A percentile compares a stretch with the other conserved stretches of the same genome.
phyloP scores from a whole-genome alignment of 2,329 filamentous ascomycete genomes.

The Botrytis tulipae region DNA sequence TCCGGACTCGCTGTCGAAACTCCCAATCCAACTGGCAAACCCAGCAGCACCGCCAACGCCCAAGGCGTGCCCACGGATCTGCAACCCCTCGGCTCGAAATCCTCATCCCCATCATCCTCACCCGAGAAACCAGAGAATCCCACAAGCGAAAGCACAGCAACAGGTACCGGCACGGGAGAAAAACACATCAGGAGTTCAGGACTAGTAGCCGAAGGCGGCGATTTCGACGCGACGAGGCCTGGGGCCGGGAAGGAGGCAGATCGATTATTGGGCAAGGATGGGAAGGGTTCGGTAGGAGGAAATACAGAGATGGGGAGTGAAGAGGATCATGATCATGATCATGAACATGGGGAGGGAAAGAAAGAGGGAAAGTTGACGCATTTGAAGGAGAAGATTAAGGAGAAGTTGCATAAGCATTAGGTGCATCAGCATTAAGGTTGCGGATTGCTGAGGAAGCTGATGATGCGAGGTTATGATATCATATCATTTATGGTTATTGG shows the following conservation, averaged over 20 bases:
- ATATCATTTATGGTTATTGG: not conserved
- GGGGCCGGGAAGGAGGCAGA: slow-evolving; percentile 67
- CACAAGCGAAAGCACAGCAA: not conserved
- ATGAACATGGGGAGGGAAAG: slow-evolving; percentile 23
- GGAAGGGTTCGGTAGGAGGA: slow-evolving; percentile 38
- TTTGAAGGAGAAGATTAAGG: slow-evolving; percentile 65
- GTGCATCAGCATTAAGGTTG: too few relatives aligned
- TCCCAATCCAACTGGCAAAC: not conserved
- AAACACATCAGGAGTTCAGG: slow-evolving; percentile 56
- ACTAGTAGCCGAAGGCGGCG: slow-evolving; percentile 61
- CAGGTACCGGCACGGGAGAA: not conserved
- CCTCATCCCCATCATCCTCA: too few relatives aligned
- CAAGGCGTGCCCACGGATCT: too few relatives aligned
- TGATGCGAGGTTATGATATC: not conserved
- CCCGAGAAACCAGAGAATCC: too few relatives aligned
- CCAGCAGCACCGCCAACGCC: slow-evolving; percentile 29
- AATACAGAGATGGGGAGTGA: slow-evolving; percentile 21
- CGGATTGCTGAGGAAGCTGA: too few relatives aligned
- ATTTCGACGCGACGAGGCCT: slow-evolving; percentile 63
- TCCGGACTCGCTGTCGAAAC: too few relatives aligned
- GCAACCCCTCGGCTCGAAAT: not conserved
- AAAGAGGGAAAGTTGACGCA: slow-evolving; percentile 48
- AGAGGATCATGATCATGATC: slow-evolving; percentile 1
- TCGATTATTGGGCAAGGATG: slow-evolving; percentile 44
- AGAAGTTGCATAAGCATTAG: slow-evolving; percentile 55